Base-by-base conservation (phyloP, 2,329 filamentous ascomycete species). In the Fusarium torulosum region DNA sequence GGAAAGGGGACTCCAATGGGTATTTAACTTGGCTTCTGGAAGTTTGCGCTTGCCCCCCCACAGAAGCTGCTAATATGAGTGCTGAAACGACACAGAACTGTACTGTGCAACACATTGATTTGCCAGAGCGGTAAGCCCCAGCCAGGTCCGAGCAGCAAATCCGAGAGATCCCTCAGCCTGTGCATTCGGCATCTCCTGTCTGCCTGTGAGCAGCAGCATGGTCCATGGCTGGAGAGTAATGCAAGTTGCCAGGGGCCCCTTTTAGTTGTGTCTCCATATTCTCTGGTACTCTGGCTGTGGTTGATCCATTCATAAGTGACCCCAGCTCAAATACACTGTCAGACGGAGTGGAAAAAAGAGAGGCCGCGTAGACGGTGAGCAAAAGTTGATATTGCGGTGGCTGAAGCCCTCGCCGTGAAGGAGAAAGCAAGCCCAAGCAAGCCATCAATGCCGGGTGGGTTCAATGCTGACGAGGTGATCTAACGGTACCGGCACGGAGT, bases 21-120 rank as follows among this genome's bases (percentile, higher is more conserved):
- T 63, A 67, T 43, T 67, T 55, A 50, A 60, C 47, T 65, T 50
- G 44, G 31, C 51, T 66, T 57, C 54, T 68, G 54, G 60, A 68
- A 69, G 54, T 51, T 61, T 43, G 33, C 25, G 19, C 23, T 47
- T 37, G 15, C 15, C 41, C 37, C 45, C 38, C 42, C 47, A 20
- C 35, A 53, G 23, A 47, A 52, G 41, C 41, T 72, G 37, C 40
- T 55, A 47, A 63, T 31, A 37, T n/a, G 29, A 20, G 55, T 27
- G 44, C 50, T 65, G 52, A 65, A 60, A 69, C 60, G 43, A 25
- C 20, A 57, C 25, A 53, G 35, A n/a, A 19, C n/a, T 5, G 42
- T 49, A 51, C 33, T 53, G 38, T 52, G 51, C 55, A 55, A 25
- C 29, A 60, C 59, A 55, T 47, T 46, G 29, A 20, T 15, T n/a